Evolutionary conservation across 768 basidiomycete genomes (phyloP).

Genomic region (Agaricus sinodeliciosus): DNA sequence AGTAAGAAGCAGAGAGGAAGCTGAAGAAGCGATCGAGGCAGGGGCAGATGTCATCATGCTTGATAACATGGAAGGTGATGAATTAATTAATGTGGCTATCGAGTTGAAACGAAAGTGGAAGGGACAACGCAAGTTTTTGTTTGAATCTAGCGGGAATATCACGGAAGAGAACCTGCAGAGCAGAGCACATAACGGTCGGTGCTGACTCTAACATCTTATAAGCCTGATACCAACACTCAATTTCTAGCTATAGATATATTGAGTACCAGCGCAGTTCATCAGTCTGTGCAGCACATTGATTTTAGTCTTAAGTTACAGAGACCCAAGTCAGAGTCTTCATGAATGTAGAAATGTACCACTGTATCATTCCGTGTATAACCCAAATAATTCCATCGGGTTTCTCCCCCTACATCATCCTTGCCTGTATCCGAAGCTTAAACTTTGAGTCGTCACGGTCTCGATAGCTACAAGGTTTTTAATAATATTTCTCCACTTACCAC

Average conservation of each 20-base stretch:
- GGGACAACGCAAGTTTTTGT: conserved; percentile 74
- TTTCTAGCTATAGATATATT: conserved; percentile 85
- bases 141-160: conserved; percentile 94
- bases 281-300: conserved; percentile 91
- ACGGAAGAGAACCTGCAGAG: conserved; percentile 81
- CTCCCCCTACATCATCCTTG: conserved; percentile 59
- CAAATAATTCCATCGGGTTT: conserved; percentile 72
- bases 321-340: conserved; percentile 24
- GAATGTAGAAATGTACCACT: not conserved
- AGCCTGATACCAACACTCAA: not conserved
- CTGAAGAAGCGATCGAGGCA: conserved; percentile 94
- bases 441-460: conserved; percentile 32
- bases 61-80: conserved; percentile 82
- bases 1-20: conserved; percentile 82
- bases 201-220: not conserved
- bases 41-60: conserved; percentile 96
- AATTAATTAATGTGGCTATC: conserved; percentile 61
- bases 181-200: conserved; percentile 75
- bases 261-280: conserved; percentile 86
- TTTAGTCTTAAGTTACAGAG: conserved; percentile 95
- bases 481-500: conserved; percentile 78
- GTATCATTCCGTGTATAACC: conserved; percentile 22
- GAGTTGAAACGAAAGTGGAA: conserved; percentile 74
- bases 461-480: conserved; percentile 83
- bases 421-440: conserved; percentile 41